These are phyloP conservation scores for Balamuthia mandrillaris DNA, from an alignment of 208 protist species.

Conservation along the genomic window DNA sequence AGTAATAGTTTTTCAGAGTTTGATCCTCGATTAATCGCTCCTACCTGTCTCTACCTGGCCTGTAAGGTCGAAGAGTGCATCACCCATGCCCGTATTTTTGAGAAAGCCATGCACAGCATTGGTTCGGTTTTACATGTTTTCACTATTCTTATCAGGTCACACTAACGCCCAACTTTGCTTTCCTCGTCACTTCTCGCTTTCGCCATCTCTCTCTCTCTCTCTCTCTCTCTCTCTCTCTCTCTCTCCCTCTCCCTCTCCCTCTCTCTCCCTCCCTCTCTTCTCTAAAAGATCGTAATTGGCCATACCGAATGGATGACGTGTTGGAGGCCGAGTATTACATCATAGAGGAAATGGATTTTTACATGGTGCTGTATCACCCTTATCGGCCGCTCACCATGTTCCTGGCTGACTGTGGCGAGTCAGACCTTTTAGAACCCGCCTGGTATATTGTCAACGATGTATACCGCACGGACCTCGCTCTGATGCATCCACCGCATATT, in stretches of 20 bases:
- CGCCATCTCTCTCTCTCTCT: too few species aligned
- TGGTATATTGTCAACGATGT: conserved; percentile 27
- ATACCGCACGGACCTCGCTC: conserved; percentile 1
- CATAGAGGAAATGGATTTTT: conserved; percentile 30
- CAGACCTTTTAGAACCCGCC: neutral
- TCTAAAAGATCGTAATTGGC: conserved; percentile 13
- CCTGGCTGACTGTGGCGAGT: neutral
- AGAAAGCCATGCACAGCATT: too few species aligned
- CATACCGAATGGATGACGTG: conserved; percentile 17
- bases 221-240: too few species aligned
- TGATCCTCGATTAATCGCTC: neutral
- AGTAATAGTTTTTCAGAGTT: conserved; percentile 30
- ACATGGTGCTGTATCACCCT: conserved; percentile 20
- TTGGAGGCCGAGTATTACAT: conserved; percentile 23
- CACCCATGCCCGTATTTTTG: conserved; percentile 13
- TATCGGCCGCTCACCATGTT: neutral
- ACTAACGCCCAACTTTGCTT: too few species aligned
- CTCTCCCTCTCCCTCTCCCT: too few species aligned
- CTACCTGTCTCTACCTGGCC: conserved; percentile 9
- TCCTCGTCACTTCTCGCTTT: too few species aligned
- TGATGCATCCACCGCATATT: conserved; percentile 21
- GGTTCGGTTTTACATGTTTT: too few species aligned
- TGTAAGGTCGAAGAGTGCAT: conserved; percentile 31
- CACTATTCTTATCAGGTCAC: too few species aligned
- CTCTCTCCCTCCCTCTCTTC: neutral